Evolutionary conservation across 176 grass and related monocot genomes (phyloP), one percentile per base, ranked within the genome.

Genomic region (maize (Zea mays)): DNA sequence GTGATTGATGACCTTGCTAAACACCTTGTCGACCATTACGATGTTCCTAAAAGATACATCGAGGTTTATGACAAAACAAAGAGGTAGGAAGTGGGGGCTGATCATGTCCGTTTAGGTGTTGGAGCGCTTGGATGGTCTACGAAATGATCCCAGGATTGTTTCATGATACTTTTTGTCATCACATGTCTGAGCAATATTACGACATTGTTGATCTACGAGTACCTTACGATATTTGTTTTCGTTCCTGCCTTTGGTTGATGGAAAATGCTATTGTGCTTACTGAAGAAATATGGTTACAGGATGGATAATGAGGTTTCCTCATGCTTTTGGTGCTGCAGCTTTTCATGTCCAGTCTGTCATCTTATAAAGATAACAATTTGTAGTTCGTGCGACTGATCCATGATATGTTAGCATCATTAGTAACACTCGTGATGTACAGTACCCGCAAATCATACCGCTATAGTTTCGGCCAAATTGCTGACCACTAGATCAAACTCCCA

Each of bases 51-150:
- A 89, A 98, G 86, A 85, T 94, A 83, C 55, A 98, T 98, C 35
- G 95, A 92, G 82, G 95, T 92, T 65, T 78, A 90, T 48, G 95
- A 98, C 85, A 98, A 98, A 90, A 97, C 91, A 46, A 98, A 90
- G 87, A 90, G 78, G 83, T 94, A 90, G 86, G 79, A 65, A 65
- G 27, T 1, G 1, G 7, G 39, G 12, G 70, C 71, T 40, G 52
- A 40, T 78, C 16, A 27, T 27, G 27, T 27, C 1, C 27, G 27
- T 27, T 27, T 27, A 27, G 27, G 27, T 77, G 41, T 17, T 54
- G 41, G 12, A 10, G 43, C 42, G 5, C 10, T 35, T 42, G 2
- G 27, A 27, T 44, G 34, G 35, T 54, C 21, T 4, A 56, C 40
- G 15, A 61, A 15, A 81, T 10, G 42, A 21, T 46, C 36, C 1